Base-by-base conservation (phyloP, 768 basidiomycete species). In the Sarcomyxa edulis region DNA sequence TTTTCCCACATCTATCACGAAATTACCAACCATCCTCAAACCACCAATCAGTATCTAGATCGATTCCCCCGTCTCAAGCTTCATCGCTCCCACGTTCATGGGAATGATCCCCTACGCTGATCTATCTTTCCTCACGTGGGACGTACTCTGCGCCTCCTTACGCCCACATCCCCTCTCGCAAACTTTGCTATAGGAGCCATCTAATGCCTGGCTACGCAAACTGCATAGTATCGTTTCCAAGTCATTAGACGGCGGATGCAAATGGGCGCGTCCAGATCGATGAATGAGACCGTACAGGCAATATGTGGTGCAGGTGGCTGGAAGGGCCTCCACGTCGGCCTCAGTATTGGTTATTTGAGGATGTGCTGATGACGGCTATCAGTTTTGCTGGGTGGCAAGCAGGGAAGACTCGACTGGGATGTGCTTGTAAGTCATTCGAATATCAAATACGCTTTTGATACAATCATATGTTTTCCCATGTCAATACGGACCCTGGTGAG, bases 21-120 rank as follows among this genome's bases (percentile, higher is more conserved):
- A 12, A 44, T 39, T 34, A 35, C 32, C 56, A 35, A 50, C 46
- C 47, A n/a, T n/a, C n/a, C 51, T 61, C 38, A 72, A 12, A 44
- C 39, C 35, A 35, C 32, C 56, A n/a, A 35, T 49, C 46, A 48
- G 50, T 61, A 39, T 72, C n/a, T 93, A 49, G 62, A 74, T 30
- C 73, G 74, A 9, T 77, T 84, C 50, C 85, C 87, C n/a, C 55
- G 89, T 36, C 71, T 92, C 39, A 89, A 93, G 52, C 91, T 97
- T 63, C 98, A 98, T 56, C 87, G 95, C 81, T 6, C 90, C 95
- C 21, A 93, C 93, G 15, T 59, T 97, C 26, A 59, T 78, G 9
- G 95, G 95, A 29, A 97, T 96, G 74, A 68, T 97, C 19, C 94
- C 94, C 5, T 96, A 97, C 50, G 90, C 92, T 4, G 94, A 94